A percentile compares a stretch with the other conserved stretches of the same genome.
Evolutionary conservation across 306 rosid species (phyloP).

Genomic region (Cucurbita argyrosperma): DNA sequence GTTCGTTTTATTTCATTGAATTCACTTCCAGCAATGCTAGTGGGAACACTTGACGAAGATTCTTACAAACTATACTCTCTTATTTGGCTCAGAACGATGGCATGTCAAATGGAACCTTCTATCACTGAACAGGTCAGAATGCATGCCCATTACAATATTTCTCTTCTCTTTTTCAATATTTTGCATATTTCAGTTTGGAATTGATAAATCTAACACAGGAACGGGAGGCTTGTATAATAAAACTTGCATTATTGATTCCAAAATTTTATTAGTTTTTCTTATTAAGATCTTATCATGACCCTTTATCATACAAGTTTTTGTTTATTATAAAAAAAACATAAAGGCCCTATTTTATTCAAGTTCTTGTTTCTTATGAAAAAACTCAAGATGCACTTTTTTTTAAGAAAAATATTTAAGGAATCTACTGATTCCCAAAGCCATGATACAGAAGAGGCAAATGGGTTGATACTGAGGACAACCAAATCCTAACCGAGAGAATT

Average conservation of each 20-base stretch:
- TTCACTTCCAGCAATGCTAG: conserved; percentile 50
- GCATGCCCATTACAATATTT: not conserved
- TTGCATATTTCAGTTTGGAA: not conserved
- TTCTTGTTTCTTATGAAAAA: not conserved
- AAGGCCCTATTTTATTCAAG: not conserved
- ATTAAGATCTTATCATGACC: not conserved
- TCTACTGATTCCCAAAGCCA: not conserved
- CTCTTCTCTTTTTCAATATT: not conserved
- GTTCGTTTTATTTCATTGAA: conserved; percentile 8
- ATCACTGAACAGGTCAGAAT: conserved; percentile 52
- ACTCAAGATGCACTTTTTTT: too few species aligned
- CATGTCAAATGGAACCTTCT: conserved; percentile 91
- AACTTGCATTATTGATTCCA: not conserved
- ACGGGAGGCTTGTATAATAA: not conserved
- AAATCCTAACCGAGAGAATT: not conserved
- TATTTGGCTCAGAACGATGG: conserved; percentile 77
- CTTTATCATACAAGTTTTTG: not conserved
- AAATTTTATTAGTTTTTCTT: not conserved
- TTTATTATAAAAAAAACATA: not conserved
- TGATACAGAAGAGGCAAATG: not conserved
- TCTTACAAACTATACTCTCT: conserved; percentile 71
- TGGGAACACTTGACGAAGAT: conserved; percentile 62
- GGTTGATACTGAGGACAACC: not conserved
- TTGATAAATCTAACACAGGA: not conserved
- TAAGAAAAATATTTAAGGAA: not conserved